Conservation (phyloP, 306 rosid species). For the Gynostemma pentaphyllum region DNA sequence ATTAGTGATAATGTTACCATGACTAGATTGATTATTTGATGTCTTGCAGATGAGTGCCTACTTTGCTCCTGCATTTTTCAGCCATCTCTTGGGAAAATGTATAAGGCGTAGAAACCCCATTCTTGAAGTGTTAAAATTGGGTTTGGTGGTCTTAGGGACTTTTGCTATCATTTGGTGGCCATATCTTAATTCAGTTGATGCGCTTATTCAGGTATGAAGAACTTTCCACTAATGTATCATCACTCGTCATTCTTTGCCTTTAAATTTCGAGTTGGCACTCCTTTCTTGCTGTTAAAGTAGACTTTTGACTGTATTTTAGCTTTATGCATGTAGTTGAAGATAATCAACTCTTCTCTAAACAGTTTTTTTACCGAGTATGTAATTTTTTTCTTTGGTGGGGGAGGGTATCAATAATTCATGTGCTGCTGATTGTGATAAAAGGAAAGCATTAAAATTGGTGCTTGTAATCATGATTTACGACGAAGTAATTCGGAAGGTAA, state of each 20-base stretch:
- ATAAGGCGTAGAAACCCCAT: constrained; percentile 52
- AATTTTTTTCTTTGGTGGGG: not conserved
- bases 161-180: constrained; percentile 85
- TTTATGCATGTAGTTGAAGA: not conserved
- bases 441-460: not conserved
- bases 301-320: not conserved
- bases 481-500: no score
- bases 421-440: not conserved
- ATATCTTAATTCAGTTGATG: constrained; percentile 53
- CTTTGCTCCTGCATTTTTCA: constrained; percentile 87
- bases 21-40: not conserved
- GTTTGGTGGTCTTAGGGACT: constrained; percentile 62
- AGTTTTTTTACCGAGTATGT: not conserved
- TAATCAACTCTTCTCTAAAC: not conserved
- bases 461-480: no score
- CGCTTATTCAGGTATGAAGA: constrained; percentile 45
- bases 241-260: not conserved
- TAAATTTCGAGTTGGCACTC: not conserved
- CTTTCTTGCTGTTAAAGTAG: not conserved
- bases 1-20: not conserved
- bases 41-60: constrained; percentile 80
- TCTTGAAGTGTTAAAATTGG: constrained; percentile 62
- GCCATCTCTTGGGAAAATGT: constrained; percentile 81
- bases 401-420: not conserved
- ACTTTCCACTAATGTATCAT: not conserved